Base-by-base conservation (phyloP, 1,284 basidiomycete species). In the Tilletia setariae region DNA sequence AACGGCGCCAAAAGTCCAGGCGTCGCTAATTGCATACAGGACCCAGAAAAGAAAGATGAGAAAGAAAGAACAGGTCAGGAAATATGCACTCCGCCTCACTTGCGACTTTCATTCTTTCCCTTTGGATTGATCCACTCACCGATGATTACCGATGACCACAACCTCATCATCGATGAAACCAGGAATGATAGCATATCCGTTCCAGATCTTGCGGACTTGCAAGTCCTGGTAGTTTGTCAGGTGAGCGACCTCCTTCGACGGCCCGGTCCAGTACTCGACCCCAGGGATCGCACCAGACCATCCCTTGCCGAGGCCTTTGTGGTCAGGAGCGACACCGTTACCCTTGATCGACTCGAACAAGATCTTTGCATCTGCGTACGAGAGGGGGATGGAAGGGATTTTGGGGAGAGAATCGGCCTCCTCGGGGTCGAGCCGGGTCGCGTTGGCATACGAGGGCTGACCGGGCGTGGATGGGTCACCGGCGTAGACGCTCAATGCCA, bases 101-200 rank as follows among this genome's bases (percentile, higher is more conserved):
- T n/a, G n/a, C n/a, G n/a, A n/a, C n/a, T n/a, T n/a, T n/a, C n/a
- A n/a, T n/a, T n/a, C n/a, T n/a, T n/a, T 88, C 90, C 32, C 35
- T 47, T 28, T 40, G 42, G 42, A 2, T 13, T 4, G 25, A 21
- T 15, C n/a, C 21, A 40, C 30, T 63, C 21, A 63, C 35, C 78
- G 76, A 40, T 82, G 79, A 66, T 80, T 79, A 40, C 93, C 94
- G 68, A 96, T 82, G 28, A 96, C 80, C 0, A 94, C 89, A 79
- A 96, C 92, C 76, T 94, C 89, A 72, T 79, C 72, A n/a, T 88
- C 87, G 74, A 96, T 88, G 74, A 90, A 88, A 0, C 95, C 94
- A 7, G 93, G 94, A 70, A 98, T 92, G 46, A 90, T 87, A 2
- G 89, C 92, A 88, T 95, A 92, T 0, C 89, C 88, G 84, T 97